phyloP scores from a whole-genome alignment of 1,139 yeast genomes.

The Blastobotrys raffinosifermentans region DNA sequence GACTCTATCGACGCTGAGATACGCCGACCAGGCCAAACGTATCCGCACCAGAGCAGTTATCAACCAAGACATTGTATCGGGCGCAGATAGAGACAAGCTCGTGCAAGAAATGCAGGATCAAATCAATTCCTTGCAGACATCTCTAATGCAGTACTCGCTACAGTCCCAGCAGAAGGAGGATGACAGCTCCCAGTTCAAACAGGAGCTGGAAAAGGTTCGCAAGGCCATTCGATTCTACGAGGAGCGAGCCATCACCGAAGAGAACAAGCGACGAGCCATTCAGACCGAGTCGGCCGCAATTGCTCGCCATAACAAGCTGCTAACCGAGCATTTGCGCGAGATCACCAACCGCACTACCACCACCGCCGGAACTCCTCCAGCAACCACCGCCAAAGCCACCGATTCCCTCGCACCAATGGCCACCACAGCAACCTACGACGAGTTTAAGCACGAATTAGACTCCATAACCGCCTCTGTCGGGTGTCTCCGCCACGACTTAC shows the following conservation, averaged over 20 bases:
- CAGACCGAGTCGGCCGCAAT: constrained; percentile 31
- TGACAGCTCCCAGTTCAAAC: constrained; percentile 21
- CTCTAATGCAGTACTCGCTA: constrained; percentile 22
- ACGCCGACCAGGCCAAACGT: constrained; percentile 68
- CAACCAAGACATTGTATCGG: constrained; percentile 40
- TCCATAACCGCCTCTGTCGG: too few relatives aligned
- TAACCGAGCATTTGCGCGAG: constrained; percentile 32
- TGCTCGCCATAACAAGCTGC: constrained; percentile 29
- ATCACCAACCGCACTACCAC: constrained; percentile 27
- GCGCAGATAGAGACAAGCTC: constrained; percentile 34
- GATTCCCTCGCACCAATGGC: neutral
- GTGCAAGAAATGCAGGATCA: constrained; percentile 39
- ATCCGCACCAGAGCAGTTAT: constrained; percentile 57
- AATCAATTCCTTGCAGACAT: constrained; percentile 35
- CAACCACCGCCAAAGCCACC: constrained; percentile 1
- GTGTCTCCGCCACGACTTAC: constrained; percentile 6
- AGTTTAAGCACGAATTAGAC: too few relatives aligned
- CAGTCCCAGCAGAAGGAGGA: constrained; percentile 23
- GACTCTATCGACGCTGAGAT: constrained; percentile 63
- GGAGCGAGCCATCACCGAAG: constrained; percentile 37
- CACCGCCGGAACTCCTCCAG: too few relatives aligned
- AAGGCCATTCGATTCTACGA: constrained; percentile 39
- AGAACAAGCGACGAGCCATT: constrained; percentile 32
- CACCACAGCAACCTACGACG: constrained; percentile 1
- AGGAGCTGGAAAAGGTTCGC: constrained; percentile 31